Percentiles rank a stretch among this genome's conserved stretches.
These are phyloP conservation scores for Fibroporia radiculosa DNA, from an alignment of 768 basidiomycete species.

Conservation along the genomic window DNA sequence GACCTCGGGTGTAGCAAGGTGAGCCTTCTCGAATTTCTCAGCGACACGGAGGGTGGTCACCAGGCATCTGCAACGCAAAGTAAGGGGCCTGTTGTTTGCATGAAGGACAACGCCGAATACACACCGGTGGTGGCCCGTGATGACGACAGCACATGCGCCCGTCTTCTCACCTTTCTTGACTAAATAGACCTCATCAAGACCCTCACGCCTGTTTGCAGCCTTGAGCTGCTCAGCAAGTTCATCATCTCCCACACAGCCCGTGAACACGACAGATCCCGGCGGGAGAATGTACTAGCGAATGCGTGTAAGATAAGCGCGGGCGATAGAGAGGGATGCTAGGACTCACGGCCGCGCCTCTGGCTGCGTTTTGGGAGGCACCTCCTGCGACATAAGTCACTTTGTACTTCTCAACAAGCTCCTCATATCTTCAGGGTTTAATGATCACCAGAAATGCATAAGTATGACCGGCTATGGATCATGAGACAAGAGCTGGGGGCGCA, in stretches of 20 bases:
- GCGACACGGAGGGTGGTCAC: constrained; percentile 88
- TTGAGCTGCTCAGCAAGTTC: constrained; percentile 85
- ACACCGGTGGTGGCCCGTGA: constrained; percentile 89
- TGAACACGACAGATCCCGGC: constrained; percentile 80
- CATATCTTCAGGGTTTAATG: constrained; percentile 72
- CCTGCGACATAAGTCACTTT: constrained; percentile 89
- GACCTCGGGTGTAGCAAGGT: constrained; percentile 70
- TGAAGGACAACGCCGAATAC: constrained; percentile 14
- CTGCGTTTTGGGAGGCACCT: constrained; percentile 94
- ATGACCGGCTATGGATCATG: not conserved
- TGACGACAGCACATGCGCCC: constrained; percentile 92
- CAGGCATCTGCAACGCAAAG: constrained; percentile 53
- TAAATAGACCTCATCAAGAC: constrained; percentile 80
- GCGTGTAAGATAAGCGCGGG: not conserved
- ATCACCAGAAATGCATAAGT: too few species aligned
- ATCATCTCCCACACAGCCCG: constrained; percentile 92
- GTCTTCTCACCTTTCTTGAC: constrained; percentile 85
- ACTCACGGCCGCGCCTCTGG: constrained; percentile 90
- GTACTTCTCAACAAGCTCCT: constrained; percentile 72
- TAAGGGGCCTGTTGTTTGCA: not conserved
- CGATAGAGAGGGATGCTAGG: not conserved
- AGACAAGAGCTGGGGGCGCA: not conserved
- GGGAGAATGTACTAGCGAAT: constrained; percentile 82
- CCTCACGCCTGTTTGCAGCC: constrained; percentile 87
- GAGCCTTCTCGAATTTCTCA: constrained; percentile 79